Evolutionary conservation across 257 asterid genomes (phyloP).

Genomic region (Gardenia jasminoides): DNA sequence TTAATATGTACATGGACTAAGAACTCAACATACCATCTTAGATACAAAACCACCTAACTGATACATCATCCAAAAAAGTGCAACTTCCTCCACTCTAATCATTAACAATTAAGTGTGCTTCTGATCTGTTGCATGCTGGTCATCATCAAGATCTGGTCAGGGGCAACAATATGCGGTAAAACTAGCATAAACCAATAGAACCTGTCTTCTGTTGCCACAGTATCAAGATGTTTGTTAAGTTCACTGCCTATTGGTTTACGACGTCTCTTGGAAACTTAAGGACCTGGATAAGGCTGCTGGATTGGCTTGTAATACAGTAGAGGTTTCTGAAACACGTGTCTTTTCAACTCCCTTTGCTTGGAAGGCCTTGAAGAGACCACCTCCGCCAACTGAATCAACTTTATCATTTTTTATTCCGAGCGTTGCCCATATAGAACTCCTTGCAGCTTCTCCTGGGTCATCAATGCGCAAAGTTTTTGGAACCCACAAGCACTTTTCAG

Average conservation of each 20-base stretch:
- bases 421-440: constrained; percentile 77
- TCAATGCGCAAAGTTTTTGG: constrained; percentile 74
- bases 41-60: neutral
- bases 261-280: constrained; percentile 62
- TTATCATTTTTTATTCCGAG: constrained; percentile 56
- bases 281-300: constrained; percentile 85
- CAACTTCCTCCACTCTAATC: constrained; percentile 7
- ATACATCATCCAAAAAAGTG: neutral
- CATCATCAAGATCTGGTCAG: constrained; percentile 10
- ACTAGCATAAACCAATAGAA: neutral
- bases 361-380: constrained; percentile 58
- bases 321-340: constrained; percentile 38
- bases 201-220: neutral
- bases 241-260: constrained; percentile 26
- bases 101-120: neutral
- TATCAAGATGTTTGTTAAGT: constrained; percentile 11
- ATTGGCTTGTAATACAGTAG: constrained; percentile 66
- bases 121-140: constrained; percentile 1
- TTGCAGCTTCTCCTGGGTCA: constrained; percentile 72
- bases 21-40: constrained; percentile 18
- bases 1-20: constrained; percentile 19
- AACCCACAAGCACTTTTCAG: constrained; percentile 59
- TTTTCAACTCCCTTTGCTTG: constrained; percentile 45
- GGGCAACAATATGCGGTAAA: neutral
- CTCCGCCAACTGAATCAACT: constrained; percentile 39